phyloP scores from a whole-genome alignment of 495 filamentous ascomycete genomes.

The Pyronema domesticum region DNA sequence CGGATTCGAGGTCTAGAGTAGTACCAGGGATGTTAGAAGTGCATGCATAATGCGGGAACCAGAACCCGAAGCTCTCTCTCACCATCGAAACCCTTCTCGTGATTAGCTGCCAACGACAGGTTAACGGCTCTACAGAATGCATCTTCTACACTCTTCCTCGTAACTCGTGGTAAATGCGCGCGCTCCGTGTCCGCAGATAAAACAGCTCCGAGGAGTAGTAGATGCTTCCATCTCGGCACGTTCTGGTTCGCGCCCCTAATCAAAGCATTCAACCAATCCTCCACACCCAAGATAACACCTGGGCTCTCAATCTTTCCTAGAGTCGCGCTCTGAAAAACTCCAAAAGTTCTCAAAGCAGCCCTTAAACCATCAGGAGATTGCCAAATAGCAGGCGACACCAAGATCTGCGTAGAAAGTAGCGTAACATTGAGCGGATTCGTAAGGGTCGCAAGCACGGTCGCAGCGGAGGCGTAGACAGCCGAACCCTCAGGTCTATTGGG shows the following conservation, averaged over 20 bases:
- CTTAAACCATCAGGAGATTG: conserved; percentile 47
- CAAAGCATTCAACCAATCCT: conserved; percentile 72
- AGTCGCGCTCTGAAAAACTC: conserved; percentile 72
- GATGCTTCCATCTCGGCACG: conserved; percentile 75
- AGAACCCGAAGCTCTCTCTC: not conserved
- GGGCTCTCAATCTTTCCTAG: conserved; percentile 41
- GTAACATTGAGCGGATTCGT: conserved; percentile 81
- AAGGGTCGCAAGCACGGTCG: conserved; percentile 62
- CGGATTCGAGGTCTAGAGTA: conserved; percentile 19
- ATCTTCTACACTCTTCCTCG: conserved; percentile 54
- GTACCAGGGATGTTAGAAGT: not conserved
- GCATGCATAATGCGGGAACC: not conserved
- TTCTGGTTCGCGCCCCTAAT: conserved; percentile 65
- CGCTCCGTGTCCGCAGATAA: conserved; percentile 55
- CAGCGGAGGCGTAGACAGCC: conserved; percentile 63
- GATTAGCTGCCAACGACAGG: conserved; percentile 38
- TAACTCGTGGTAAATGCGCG: conserved; percentile 39
- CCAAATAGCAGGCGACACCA: conserved; percentile 80
- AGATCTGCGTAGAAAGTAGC: conserved; percentile 74
- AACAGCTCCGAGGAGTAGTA: conserved; percentile 62
- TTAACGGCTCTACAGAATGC: conserved; percentile 67
- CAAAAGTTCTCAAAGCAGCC: conserved; percentile 56
- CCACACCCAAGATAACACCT: conserved; percentile 33
- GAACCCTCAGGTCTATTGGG: conserved; percentile 31
- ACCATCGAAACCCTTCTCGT: not conserved